Evolutionary conservation across 306 rosid genomes (phyloP), one percentile per base, ranked within the genome.

Genomic region (Pterocarpus macrocarpus): DNA sequence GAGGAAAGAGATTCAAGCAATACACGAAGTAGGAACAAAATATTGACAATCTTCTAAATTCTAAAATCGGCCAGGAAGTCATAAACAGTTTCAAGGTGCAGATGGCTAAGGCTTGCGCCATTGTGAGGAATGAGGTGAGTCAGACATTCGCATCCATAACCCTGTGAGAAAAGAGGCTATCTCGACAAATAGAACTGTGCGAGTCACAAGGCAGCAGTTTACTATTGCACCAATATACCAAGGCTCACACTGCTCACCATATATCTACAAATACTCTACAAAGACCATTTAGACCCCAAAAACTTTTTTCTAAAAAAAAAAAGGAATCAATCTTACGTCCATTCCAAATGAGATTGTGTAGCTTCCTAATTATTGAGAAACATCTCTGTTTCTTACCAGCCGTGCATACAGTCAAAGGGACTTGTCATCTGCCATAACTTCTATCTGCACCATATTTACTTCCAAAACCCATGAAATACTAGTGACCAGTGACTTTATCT

Each of bases 11-110:
- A 62, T 49, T 77, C 12, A 73, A 49, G 64, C 15, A 44, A 35
- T 12, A 39, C 53, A 75, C 10, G 16, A 76, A 65, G 14, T 34
- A 17, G 63, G 12, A 53, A 38, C 22, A 81, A 44, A 49, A 75
- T 7, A 41, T 15, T 22, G 3, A 59, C 30, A 15, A 47, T 32
- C 33, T 63, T 15, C 16, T 0, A 69, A 75, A 39, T 9, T 50
- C 57, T 50, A 50, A 50, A 14, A 12, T 49, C 50, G 50, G 33
- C 73, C 5, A 62, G 14, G 47, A 77, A 57, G 15, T 16, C 30
- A n/a, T 53, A 16, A 56, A 65, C 39, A 45, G 58, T 62, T 36
- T 47, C 69, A 2, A n/a, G 61, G 17, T 8, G 69, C 17, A 59
- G 53, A 64, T 4, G 15, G 32, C 16, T 62, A 11, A 15, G 33